Conservation (phyloP, 306 rosid genomes). For the Glycine soja region DNA sequence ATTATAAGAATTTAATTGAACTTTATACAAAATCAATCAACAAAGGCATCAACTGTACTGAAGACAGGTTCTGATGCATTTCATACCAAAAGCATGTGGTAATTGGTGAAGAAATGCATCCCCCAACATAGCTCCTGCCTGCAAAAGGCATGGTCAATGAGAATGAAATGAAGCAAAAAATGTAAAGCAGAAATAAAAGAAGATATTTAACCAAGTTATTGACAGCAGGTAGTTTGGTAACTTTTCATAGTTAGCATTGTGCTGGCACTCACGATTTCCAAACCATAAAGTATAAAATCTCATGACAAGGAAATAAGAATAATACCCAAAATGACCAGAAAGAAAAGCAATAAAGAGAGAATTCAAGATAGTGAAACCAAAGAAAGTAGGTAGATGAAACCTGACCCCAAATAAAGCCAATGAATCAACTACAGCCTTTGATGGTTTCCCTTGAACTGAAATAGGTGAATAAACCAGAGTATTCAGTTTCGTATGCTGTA, state of each 20-base stretch:
- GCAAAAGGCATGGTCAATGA: slow-evolving; percentile 47
- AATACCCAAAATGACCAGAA: neutral
- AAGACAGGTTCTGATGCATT: slow-evolving; percentile 33
- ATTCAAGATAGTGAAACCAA: slow-evolving; percentile 40
- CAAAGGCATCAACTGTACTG: slow-evolving; percentile 12
- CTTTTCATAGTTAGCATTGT: slow-evolving; percentile 35
- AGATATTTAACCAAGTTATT: slow-evolving; percentile 7
- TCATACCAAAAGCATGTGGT: slow-evolving; percentile 97
- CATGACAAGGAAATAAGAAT: neutral
- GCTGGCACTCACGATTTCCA: neutral
- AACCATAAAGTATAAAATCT: neutral
- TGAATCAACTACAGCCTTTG: slow-evolving; percentile 86
- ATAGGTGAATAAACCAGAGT: slow-evolving; percentile 47
- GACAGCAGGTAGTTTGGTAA: slow-evolving; percentile 24
- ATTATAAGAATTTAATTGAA: slow-evolving; percentile 1
- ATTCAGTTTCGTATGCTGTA: slow-evolving; percentile 39
- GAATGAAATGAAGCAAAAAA: slow-evolving; percentile 40
- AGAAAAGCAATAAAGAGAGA: slow-evolving; percentile 22
- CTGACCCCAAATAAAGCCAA: slow-evolving; percentile 99
- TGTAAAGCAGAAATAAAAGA: slow-evolving; percentile 27
- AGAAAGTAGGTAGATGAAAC: slow-evolving; percentile 55
- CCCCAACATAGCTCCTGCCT: slow-evolving; percentile 99
- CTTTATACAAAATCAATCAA: slow-evolving; percentile 16
- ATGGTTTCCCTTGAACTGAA: slow-evolving; percentile 96
- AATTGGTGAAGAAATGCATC: slow-evolving; percentile 99